Percentiles rank a stretch among this genome's conserved stretches.
Evolutionary conservation across 1,139 yeast species (phyloP).

Genomic region (Sugiyamaella neomexicana): DNA sequence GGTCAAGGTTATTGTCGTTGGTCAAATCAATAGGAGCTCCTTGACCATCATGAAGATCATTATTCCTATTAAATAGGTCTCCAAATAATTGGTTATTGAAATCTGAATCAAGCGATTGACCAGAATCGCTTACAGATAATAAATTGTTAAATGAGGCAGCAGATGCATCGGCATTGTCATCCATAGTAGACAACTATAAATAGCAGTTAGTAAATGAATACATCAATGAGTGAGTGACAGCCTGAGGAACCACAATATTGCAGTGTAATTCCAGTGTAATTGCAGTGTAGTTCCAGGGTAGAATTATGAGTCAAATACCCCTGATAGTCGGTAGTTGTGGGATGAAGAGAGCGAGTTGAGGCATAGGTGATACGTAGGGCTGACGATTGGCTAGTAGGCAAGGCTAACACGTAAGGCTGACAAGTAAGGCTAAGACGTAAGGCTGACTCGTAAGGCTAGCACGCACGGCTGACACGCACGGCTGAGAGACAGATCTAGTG

Average conservation of each 20-base stretch:
- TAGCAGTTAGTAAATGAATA: neutral
- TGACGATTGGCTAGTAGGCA: no score
- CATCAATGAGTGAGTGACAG: neutral
- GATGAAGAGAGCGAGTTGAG: no score
- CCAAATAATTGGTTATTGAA: neutral
- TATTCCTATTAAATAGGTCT: neutral
- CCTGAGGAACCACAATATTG: no score
- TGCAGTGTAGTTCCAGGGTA: no score
- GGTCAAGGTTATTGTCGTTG: neutral
- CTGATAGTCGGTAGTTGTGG: no score
- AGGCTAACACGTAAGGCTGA: no score
- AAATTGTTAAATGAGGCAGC: neutral
- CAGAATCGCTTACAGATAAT: neutral
- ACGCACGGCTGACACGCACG: no score
- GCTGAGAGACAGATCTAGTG: no score
- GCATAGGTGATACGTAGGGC: no score
- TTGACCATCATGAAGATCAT: neutral
- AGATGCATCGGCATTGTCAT: constrained; percentile 1
- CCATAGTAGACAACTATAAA: constrained; percentile 4
- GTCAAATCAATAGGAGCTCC: constrained; percentile 3
- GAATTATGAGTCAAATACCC: neutral
- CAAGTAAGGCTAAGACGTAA: no score
- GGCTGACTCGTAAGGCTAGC: no score
- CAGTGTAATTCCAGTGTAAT: no score
- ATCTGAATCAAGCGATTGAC: neutral